These are phyloP conservation scores for Aspergillus piperis DNA, from an alignment of 2,329 filamentous ascomycete species.

Conservation along the genomic window DNA sequence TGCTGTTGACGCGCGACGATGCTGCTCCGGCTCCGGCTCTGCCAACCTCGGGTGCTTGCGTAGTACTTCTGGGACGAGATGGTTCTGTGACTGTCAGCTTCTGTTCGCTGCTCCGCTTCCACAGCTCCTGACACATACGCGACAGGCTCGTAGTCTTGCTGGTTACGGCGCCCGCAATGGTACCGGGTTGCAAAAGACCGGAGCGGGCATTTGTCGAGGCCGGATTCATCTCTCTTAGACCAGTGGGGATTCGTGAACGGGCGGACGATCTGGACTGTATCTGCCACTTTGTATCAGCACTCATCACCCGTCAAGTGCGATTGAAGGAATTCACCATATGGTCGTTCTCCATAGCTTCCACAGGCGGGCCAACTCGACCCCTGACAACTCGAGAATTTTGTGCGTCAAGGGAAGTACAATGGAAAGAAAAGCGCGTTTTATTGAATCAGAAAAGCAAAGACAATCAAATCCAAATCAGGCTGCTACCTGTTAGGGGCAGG, in stretches of 20 bases:
- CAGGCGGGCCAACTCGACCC: background rate
- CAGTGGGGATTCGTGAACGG: constrained; percentile 35
- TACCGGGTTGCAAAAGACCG: constrained; percentile 47
- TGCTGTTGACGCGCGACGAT: constrained; percentile 32
- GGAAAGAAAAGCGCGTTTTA: background rate
- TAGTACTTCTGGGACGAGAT: constrained; percentile 51
- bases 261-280: constrained; percentile 28
- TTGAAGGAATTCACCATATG: constrained; percentile 29
- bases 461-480: constrained; percentile 6
- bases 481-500: constrained; percentile 19
- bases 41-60: constrained; percentile 49
- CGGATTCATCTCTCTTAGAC: constrained; percentile 54
- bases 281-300: constrained; percentile 21
- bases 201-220: constrained; percentile 56
- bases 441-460: constrained; percentile 10
- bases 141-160: constrained; percentile 53
- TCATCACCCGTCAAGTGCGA: background rate
- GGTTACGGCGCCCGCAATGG: constrained; percentile 41
- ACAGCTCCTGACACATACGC: constrained; percentile 25
- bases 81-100: constrained; percentile 45
- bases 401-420: background rate
- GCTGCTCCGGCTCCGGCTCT: constrained; percentile 27
- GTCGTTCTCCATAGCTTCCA: constrained; percentile 35
- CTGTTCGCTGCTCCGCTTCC: background rate
- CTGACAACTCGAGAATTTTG: background rate